A percentile compares a stretch with the other conserved stretches of the same genome.
Evolutionary conservation across 2,329 filamentous ascomycete species (phyloP).

Genomic region (Sarocladium kiliense): DNA sequence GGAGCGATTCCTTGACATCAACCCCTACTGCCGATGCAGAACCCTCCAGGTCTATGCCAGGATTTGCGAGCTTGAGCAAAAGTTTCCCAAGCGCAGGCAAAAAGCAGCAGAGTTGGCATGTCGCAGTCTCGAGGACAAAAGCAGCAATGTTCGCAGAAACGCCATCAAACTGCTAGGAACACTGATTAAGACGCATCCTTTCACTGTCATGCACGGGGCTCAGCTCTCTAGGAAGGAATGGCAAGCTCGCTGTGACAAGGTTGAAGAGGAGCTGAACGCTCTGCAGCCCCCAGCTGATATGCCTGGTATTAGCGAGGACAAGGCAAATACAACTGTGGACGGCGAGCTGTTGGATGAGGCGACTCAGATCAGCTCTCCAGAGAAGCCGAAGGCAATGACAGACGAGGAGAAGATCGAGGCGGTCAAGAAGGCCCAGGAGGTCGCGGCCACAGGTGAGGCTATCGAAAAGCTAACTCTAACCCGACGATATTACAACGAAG

Average conservation of each 20-base stretch:
- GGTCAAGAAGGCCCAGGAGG: conserved; percentile 74
- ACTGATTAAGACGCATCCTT: conserved; percentile 90
- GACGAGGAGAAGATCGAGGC: conserved; percentile 73
- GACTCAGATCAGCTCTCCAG: conserved; percentile 69
- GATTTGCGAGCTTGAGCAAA: conserved; percentile 90
- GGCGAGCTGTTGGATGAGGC: conserved; percentile 79
- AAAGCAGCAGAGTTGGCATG: conserved; percentile 81
- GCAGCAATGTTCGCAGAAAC: conserved; percentile 92
- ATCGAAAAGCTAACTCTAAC: conserved; percentile 85
- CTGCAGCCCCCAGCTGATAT: conserved; percentile 78
- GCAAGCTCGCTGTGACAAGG: conserved; percentile 73
- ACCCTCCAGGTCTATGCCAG: conserved; percentile 90
- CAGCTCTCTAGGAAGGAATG: conserved; percentile 82
- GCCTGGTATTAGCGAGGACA: conserved; percentile 50
- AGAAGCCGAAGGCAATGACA: conserved; percentile 63
- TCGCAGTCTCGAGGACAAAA: conserved; percentile 92
- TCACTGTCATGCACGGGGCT: conserved; percentile 84
- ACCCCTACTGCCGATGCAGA: conserved; percentile 90
- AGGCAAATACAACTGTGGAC: conserved; percentile 66
- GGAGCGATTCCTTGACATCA: conserved; percentile 92
- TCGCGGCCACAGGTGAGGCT: conserved; percentile 82
- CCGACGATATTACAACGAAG: conserved; percentile 87
- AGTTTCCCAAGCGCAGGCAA: conserved; percentile 89
- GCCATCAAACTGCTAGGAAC: conserved; percentile 88
- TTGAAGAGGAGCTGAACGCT: conserved; percentile 75